Conservation (phyloP, 345 rosid genomes). For the rapeseed (Brassica napus) region Da-Ae NC_063442.1:12952001-12952500, state of each 20-base stretch:
- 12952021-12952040: slow-evolving; percentile 56
- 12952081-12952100: slow-evolving; percentile 62
- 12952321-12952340: neutral
- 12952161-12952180: slow-evolving; percentile 11
- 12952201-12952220: slow-evolving; percentile 62
- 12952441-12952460: slow-evolving; percentile 44
- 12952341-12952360: neutral
- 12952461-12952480: slow-evolving; percentile 79
- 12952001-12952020: slow-evolving; percentile 52
- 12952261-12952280: slow-evolving; percentile 57
- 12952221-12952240: slow-evolving; percentile 80
- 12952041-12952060: slow-evolving; percentile 77
- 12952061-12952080: slow-evolving; percentile 70
- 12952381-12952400: neutral
- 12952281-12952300: slow-evolving; percentile 47
- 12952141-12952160: neutral
- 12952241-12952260: slow-evolving; percentile 43
- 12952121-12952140: neutral
- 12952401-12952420: neutral
- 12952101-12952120: slow-evolving; percentile 19
- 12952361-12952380: neutral
- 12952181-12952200: slow-evolving; percentile 63
- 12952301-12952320: neutral
- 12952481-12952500: slow-evolving; percentile 79
- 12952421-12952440: neutral